Percentiles rank a stretch among this genome's conserved stretches.
phyloP scores from a whole-genome alignment of 1,139 yeast species.

The Saccharomyces hybrid region DNA sequence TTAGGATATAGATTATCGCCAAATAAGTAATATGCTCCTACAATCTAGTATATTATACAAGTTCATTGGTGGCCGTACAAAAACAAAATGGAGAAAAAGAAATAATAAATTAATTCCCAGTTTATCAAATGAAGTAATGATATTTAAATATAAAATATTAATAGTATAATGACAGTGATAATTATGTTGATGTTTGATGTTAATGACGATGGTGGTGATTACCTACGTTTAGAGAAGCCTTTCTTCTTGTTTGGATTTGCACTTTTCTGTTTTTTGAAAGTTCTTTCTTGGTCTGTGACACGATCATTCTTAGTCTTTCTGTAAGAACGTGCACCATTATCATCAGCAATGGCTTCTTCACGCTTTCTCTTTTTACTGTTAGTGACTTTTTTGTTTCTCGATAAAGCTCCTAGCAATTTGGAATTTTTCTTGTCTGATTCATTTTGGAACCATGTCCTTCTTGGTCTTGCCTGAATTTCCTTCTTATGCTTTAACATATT shows the following conservation, averaged over 20 bases:
- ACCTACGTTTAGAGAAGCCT: conserved; percentile 12
- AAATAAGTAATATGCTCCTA: too few relatives aligned
- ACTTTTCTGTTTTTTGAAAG: conserved; percentile 33
- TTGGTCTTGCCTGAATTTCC: conserved; percentile 85
- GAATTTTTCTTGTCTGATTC: conserved; percentile 59
- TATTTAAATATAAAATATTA: not conserved
- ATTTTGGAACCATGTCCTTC: conserved; percentile 92
- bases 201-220: conserved; percentile 1
- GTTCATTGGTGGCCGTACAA: not conserved
- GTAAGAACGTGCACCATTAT: conserved; percentile 41
- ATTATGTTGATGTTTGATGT: not conserved
- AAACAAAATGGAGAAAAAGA: not conserved
- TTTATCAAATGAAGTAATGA: not conserved
- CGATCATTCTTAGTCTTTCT: conserved; percentile 69
- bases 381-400: conserved; percentile 42
- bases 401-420: conserved; percentile 24
- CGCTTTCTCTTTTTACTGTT: conserved; percentile 55
- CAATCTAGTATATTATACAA: too few relatives aligned
- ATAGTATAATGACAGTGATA: not conserved
- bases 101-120: not conserved
- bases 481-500: conserved; percentile 71
- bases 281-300: conserved; percentile 40
- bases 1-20: conserved; percentile 3
- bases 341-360: conserved; percentile 41
- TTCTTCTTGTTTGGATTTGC: conserved; percentile 25